Base-by-base conservation (phyloP, 768 basidiomycete genomes). In the Mycena galopus region DNA sequence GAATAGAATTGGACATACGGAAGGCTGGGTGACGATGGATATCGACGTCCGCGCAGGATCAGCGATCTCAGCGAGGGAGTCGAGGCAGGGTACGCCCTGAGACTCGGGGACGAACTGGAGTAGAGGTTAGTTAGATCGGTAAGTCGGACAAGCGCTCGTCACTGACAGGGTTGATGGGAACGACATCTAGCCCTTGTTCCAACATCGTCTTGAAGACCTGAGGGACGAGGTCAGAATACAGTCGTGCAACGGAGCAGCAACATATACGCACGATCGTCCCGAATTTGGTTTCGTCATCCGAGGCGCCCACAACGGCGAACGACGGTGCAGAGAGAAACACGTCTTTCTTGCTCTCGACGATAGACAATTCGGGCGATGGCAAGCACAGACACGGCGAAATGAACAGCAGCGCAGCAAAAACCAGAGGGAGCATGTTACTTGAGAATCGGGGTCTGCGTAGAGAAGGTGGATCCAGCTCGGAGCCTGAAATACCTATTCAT, bases 301-400 rank as follows among this genome's bases (percentile, higher is more conserved):
- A 90, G 2, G 89, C 89, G 17, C 90, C 90, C 1, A 89, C 86
- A 12, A 91, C 90, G 19, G 89, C 90, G 61, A 82, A 91, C 59
- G 82, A 77, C 4, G 86, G 80, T 17, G 86, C 82, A 3, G 85
- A 83, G 58, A 90, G 78, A 78, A 90, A 90, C 35, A 47, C 29
- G 23, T 66, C 68, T 16, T 30, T 65, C 62, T 65, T 68, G 67
- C 71, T 66, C 51, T 72, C 58, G 2, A 47, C 44, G 44, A 47
- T 16, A 42, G 42, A 42, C 42, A 17, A 14, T 19, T 37, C 16
- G 35, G 42, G 33, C 12, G 65, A 67, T 11, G 58, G 27, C 5
- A n/a, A 21, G 39, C 33, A 60, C 2, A 67, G 47, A 4, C 30
- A 21, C 19, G 58, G 33, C 0, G 47, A 25, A 3, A 53, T 3